Base-by-base conservation (phyloP, 495 filamentous ascomycete genomes). In the Pyrenopolyporus hunteri region DNA sequence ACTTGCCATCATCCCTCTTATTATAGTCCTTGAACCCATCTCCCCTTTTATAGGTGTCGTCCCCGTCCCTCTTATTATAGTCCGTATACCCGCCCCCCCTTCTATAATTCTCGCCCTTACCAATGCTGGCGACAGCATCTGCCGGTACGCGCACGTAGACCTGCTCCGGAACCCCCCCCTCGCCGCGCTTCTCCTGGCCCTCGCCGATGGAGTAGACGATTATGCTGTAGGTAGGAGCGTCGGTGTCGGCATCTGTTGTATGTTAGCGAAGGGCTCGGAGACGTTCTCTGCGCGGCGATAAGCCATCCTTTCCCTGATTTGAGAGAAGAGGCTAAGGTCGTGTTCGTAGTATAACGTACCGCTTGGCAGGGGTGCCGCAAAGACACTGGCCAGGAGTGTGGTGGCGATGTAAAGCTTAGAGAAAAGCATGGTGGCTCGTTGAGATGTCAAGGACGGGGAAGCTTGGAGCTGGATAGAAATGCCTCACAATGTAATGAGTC, bases 321-420 rank as follows among this genome's bases (percentile, higher is more conserved):
- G n/a, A n/a, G n/a, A n/a, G n/a, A n/a, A 16, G 45, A 2, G 3
- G 3, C 17, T 10, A 17, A 40, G 3, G 22, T 10, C 1, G 26
- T 2, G 23, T 2, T n/a, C 2, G 4, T 13, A n/a, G n/a, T 4
- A 36, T 25, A 19, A 19, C 57, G 22, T 59, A 59, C 57, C 23
- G 23, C 16, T 59, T n/a, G 28, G 25, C 22, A 52, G 1, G n/a
- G 57, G 57, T 5, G 23, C 31, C 16, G 57, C 57, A 16, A 59
- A 20, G 14, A 40, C 39, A 11, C 57, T 31, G 16, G 57, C 39
- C 29, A 59, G n/a, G 39, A 51, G 40, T 3, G 17, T 22, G 29
- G 37, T 13, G 9, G 40, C 57, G 31, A 59, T 11, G 48, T 52
- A 59, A 7, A 59, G 29, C 36, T 50, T 59, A 22, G 47, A 52